A percentile compares a stretch with the other conserved stretches of the same genome.
phyloP scores from a whole-genome alignment of 2,329 filamentous ascomycete species.

The Paecilomyces sp. region DNA sequence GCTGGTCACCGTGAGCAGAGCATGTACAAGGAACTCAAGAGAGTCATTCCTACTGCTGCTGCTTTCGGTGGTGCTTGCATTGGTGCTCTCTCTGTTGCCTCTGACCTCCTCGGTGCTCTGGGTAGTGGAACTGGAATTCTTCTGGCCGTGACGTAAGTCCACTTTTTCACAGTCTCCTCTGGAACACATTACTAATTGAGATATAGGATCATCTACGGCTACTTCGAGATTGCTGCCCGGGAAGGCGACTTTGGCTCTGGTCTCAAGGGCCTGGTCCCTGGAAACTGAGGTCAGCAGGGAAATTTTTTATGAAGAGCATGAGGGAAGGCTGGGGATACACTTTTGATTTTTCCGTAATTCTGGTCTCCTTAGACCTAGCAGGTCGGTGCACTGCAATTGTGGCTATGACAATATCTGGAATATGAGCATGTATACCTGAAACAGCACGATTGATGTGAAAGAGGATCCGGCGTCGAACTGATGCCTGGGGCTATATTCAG shows the following conservation, averaged over 20 bases:
- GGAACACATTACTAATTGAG: constrained; percentile 11
- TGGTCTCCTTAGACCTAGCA: constrained; percentile 8
- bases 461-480: not conserved
- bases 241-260: constrained; percentile 84
- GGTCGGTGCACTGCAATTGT: constrained; percentile 8
- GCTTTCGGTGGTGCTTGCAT: constrained; percentile 99
- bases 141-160: constrained; percentile 90
- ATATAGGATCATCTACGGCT: constrained; percentile 90
- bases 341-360: constrained; percentile 14
- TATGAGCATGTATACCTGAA: not conserved
- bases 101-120: constrained; percentile 90
- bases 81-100: constrained; percentile 90
- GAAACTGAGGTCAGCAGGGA: constrained; percentile 27
- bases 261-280: constrained; percentile 58
- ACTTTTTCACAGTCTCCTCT: not conserved
- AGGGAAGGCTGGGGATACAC: constrained; percentile 14
- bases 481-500: constrained; percentile 1
- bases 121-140: constrained; percentile 97
- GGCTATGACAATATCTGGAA: constrained; percentile 7
- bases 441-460: not conserved
- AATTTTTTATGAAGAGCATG: constrained; percentile 26
- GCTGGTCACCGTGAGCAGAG: constrained; percentile 98
- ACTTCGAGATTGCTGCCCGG: constrained; percentile 98
- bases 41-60: constrained; percentile 95
- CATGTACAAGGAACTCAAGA: constrained; percentile 99